Conservation (phyloP, 257 asterid genomes). For the Salvia splendens region DNA sequence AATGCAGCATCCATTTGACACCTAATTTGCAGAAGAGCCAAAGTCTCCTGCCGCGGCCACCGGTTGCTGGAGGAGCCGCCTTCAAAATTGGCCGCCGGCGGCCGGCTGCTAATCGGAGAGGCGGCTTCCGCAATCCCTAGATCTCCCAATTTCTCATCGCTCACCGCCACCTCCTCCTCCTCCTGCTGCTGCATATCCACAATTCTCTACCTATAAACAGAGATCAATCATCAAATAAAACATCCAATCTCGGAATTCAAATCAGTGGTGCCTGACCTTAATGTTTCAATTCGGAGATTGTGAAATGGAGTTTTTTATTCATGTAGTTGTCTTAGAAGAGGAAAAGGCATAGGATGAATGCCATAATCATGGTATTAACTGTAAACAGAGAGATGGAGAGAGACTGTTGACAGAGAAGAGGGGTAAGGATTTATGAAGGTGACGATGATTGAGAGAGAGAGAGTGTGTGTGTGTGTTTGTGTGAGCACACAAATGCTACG, state of each 20-base stretch:
- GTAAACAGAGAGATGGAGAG: slow-evolving; percentile 30
- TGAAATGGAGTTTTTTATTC: neutral
- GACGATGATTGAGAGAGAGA: slow-evolving; percentile 43
- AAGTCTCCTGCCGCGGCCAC: slow-evolving; percentile 52
- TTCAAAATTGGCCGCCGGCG: slow-evolving; percentile 40
- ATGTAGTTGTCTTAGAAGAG: slow-evolving; percentile 20
- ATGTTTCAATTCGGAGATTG: neutral
- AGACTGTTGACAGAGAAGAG: slow-evolving; percentile 28
- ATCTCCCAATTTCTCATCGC: slow-evolving; percentile 41
- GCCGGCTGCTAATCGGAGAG: slow-evolving; percentile 48
- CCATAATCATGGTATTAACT: slow-evolving; percentile 39
- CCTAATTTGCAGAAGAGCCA: slow-evolving; percentile 43
- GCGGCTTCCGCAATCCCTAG: slow-evolving; percentile 46
- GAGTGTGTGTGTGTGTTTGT: slow-evolving; percentile 5
- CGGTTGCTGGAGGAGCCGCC: slow-evolving; percentile 40
- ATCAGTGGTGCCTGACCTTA: too few relatives aligned
- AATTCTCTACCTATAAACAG: neutral
- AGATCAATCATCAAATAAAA: too few relatives aligned
- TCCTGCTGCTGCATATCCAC: slow-evolving; percentile 33
- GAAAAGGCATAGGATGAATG: slow-evolving; percentile 36
- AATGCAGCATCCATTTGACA: slow-evolving; percentile 48
- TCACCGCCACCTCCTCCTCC: slow-evolving; percentile 2
- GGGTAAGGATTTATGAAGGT: slow-evolving; percentile 41
- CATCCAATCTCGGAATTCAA: too few relatives aligned
- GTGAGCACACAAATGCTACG: slow-evolving; percentile 27